These are phyloP conservation scores for Beauveria rudraprayagi DNA, from an alignment of 2,329 filamentous ascomycete species.

Conservation along the genomic window DNA sequence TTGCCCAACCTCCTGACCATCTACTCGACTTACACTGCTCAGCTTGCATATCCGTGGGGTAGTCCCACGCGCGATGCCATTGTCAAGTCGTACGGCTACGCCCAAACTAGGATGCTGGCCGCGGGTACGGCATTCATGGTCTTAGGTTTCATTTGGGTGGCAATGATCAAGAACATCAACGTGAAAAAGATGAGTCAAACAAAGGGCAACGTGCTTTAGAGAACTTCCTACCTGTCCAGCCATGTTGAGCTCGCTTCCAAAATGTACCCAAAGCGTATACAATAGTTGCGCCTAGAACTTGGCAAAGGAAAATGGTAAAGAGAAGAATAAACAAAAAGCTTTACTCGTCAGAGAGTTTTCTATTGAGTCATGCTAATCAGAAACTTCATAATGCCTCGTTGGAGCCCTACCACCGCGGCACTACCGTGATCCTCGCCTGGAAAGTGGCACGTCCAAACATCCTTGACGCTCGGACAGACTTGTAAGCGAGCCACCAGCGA, in stretches of 20 bases:
- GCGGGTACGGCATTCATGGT: constrained; percentile 23
- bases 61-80: constrained; percentile 41
- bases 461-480: constrained; percentile 14
- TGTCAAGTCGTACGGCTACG: constrained; percentile 46
- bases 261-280: no score
- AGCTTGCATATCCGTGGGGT: constrained; percentile 39
- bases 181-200: constrained; percentile 29
- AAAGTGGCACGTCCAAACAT: constrained; percentile 19
- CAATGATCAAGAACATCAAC: constrained; percentile 41
- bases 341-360: neutral
- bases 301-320: neutral
- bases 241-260: no score
- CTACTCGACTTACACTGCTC: constrained; percentile 42
- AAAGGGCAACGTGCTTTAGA: neutral
- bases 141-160: constrained; percentile 26
- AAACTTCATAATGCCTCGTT: constrained; percentile 9
- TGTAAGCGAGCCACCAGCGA: constrained; percentile 16
- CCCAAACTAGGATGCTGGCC: constrained; percentile 36
- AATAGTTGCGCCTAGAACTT: no score
- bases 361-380: neutral
- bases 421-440: constrained; percentile 18
- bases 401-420: constrained; percentile 10
- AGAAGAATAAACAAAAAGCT: neutral
- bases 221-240: no score
- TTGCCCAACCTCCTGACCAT: constrained; percentile 35